Evolutionary conservation across 805 yeast genomes (phyloP).

Genomic region (Saccharomycopsis fermentans): DNA sequence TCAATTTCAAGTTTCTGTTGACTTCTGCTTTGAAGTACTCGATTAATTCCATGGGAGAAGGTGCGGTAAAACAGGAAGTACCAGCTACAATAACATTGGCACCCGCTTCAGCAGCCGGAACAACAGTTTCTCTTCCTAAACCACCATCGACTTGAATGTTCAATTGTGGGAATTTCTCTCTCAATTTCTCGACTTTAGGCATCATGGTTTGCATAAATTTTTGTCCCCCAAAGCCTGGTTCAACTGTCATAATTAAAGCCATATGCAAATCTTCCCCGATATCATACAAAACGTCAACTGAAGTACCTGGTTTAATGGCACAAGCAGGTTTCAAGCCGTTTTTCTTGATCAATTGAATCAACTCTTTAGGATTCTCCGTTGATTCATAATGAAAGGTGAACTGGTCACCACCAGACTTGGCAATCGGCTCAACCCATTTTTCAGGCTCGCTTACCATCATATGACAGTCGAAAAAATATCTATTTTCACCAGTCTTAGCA

Average conservation of each 20-base stretch:
- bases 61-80: slow-evolving; percentile 82
- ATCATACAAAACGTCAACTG: slow-evolving; percentile 71
- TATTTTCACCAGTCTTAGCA: slow-evolving; percentile 6
- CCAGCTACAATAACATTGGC: slow-evolving; percentile 98
- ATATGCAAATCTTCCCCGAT: slow-evolving; percentile 73
- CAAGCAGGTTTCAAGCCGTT: slow-evolving; percentile 90
- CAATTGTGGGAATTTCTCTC: slow-evolving; percentile 64
- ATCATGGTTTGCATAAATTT: slow-evolving; percentile 92
- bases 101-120: slow-evolving; percentile 88
- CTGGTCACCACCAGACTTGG: slow-evolving; percentile 89
- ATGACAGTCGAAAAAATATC: slow-evolving; percentile 78
- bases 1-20: slow-evolving; percentile 33
- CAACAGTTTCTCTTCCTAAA: slow-evolving; percentile 74
- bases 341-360: slow-evolving; percentile 65
- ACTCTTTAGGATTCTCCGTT: slow-evolving; percentile 62
- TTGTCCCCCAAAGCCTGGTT: slow-evolving; percentile 99
- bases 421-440: slow-evolving; percentile 88
- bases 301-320: slow-evolving; percentile 89
- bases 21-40: slow-evolving; percentile 57
- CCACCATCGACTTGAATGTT: slow-evolving; percentile 98
- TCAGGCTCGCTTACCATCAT: slow-evolving; percentile 96
- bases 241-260: slow-evolving; percentile 98
- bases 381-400: slow-evolving; percentile 96
- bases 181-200: slow-evolving; percentile 80
- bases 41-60: slow-evolving; percentile 69